These are phyloP conservation scores for Suhomyces faveliae DNA, from an alignment of 805 yeast species.

Conservation along the genomic window DNA sequence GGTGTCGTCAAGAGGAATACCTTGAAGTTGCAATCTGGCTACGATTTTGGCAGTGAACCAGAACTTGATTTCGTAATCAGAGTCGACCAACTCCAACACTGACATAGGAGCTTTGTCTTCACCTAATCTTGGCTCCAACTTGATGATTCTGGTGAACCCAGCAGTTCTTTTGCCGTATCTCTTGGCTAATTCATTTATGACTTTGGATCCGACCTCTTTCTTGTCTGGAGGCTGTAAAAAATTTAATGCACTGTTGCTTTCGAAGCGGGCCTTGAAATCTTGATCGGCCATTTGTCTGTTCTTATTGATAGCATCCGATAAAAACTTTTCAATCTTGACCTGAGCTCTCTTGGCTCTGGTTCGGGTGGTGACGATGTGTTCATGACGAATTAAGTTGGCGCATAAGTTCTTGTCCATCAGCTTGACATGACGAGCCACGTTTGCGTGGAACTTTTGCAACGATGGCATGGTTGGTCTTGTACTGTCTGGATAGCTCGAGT, in stretches of 20 bases:
- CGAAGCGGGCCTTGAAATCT: conserved; percentile 11
- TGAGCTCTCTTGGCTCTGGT: conserved; percentile 47
- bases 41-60: conserved; percentile 80
- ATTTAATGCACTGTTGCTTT: conserved; percentile 18
- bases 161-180: conserved; percentile 64
- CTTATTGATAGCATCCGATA: conserved; percentile 30
- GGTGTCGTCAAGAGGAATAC: conserved; percentile 45
- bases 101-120: conserved; percentile 87
- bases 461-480: conserved; percentile 31
- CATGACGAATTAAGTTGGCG: conserved; percentile 45
- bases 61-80: conserved; percentile 60
- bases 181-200: conserved; percentile 61
- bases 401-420: conserved; percentile 45
- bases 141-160: conserved; percentile 84
- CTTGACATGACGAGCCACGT: conserved; percentile 42
- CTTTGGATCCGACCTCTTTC: conserved; percentile 44
- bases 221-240: conserved; percentile 29
- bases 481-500: neutral
- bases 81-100: conserved; percentile 80
- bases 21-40: conserved; percentile 73
- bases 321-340: conserved; percentile 37
- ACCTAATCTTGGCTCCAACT: conserved; percentile 80
- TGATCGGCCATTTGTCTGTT: conserved; percentile 19
- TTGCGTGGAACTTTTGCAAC: conserved; percentile 40
- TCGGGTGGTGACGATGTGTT: conserved; percentile 41